These are phyloP conservation scores for Rhodomyrtus tomentosa DNA, from an alignment of 345 rosid genomes.

Conservation along the genomic window DNA sequence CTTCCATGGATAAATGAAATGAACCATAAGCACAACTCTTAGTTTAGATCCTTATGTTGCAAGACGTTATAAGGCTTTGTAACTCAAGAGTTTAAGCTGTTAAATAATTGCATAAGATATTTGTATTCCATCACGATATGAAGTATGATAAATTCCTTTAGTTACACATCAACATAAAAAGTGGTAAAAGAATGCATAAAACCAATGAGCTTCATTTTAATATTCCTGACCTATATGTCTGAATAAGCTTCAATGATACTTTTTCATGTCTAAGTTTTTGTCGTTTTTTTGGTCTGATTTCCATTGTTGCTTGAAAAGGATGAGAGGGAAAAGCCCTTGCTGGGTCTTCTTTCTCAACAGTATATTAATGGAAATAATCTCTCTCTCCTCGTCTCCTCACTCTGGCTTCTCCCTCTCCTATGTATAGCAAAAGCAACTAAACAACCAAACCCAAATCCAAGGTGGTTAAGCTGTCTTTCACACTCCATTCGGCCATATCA, in stretches of 20 bases:
- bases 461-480: constrained; percentile 35
- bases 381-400: not conserved
- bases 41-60: not conserved
- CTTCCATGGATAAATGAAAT: not conserved
- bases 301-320: not conserved
- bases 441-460: constrained; percentile 32
- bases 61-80: not conserved
- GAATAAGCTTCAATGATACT: not conserved
- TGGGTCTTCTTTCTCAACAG: constrained; percentile 4
- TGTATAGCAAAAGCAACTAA: constrained; percentile 20
- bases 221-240: not conserved
- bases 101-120: not conserved
- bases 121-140: not conserved
- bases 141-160: not conserved
- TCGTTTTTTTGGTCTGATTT: not conserved
- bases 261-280: not conserved
- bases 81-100: not conserved
- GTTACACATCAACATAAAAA: not conserved
- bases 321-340: not conserved
- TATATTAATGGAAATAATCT: not conserved
- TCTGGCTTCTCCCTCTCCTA: not conserved
- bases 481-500: constrained; percentile 29
- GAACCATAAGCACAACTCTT: not conserved
- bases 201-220: not conserved
- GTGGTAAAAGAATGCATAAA: not conserved